Evolutionary conservation across 2,329 filamentous ascomycete genomes (phyloP), one percentile per base, ranked within the genome.

Genomic region (Escovopsis weberi): DNA sequence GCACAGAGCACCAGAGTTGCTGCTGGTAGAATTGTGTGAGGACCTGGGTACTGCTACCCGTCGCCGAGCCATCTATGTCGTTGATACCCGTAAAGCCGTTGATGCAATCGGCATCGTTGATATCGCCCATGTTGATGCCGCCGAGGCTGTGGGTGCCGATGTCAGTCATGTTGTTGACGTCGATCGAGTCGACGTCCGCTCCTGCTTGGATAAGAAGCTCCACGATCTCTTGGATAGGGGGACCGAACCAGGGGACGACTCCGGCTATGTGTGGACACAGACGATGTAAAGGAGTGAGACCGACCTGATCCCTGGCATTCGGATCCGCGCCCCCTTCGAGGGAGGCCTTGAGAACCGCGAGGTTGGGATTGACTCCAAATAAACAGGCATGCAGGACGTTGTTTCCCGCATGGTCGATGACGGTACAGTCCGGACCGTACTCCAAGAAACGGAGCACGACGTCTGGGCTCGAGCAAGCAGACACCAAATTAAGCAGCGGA

Each of bases 241-340:
- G 7, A 12, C n/a, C n/a, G 4, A 0, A 2, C 1, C 23, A 23
- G 6, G 23, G 23, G 23, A 23, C 23, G 23, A 23, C 23, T 23
- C 23, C 23, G 2, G 23, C 23, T 23, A 23, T 23, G 6, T 23
- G 6, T 4, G 23, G 23, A 23, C 23, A 23, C 19, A 48, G 26
- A 2, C 33, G 30, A 10, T 47, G 42, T 8, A 55, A 19, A 7
- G 52, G 49, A 15, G 50, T 49, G 12, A 43, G 23, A 1, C 52
- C 50, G 2, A 46, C 37, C 4, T 39, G 26, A 23, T 55, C 51
- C 19, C 32, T 37, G 12, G 45, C 33, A 19, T 54, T 55, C 1
- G 52, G 48, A 36, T 55, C 50, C 5, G 52, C 49, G 4, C 54
- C 54, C 11, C 15, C 38, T 4, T 44, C 37, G 4, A 54, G 26